Percentiles rank a stretch among this genome's conserved stretches.
Evolutionary conservation across 148 eudicot genomes (phyloP).

Genomic region (Dysphania ambrosioides): DNA sequence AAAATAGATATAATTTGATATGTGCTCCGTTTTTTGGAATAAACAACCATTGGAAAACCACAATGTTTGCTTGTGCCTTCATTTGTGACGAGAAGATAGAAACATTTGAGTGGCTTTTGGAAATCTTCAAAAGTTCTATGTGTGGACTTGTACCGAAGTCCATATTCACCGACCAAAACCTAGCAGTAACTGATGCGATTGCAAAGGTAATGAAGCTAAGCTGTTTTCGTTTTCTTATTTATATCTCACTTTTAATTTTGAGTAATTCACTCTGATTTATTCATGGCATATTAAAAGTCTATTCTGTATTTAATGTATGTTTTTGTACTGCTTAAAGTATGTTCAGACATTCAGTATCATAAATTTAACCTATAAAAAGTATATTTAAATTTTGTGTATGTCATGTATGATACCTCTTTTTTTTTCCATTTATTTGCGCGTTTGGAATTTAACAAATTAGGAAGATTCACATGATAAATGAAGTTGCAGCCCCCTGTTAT

Average conservation of each 20-base stretch:
- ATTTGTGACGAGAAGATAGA: neutral
- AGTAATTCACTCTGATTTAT: neutral
- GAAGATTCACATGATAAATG: too few species aligned
- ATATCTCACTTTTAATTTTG: neutral
- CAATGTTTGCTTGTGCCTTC: conserved; percentile 4
- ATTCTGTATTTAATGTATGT: too few species aligned
- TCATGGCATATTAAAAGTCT: neutral
- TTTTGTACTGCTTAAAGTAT: too few species aligned
- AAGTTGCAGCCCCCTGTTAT: too few species aligned
- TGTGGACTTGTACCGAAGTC: neutral
- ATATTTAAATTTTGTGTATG: too few species aligned
- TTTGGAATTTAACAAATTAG: too few species aligned
- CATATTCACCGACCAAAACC: conserved; percentile 2
- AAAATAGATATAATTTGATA: neutral
- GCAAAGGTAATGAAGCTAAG: neutral
- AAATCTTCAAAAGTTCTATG: neutral
- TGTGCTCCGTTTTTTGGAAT: neutral
- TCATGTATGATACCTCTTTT: too few species aligned
- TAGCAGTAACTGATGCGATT: neutral
- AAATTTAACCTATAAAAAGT: too few species aligned
- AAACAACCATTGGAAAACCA: conserved; percentile 5
- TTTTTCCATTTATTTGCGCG: too few species aligned
- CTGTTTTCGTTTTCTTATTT: neutral
- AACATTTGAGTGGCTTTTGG: neutral
- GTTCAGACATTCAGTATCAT: too few species aligned